These are phyloP conservation scores for Cnidoscolus chayamansa DNA, from an alignment of 441 rosid species.

Conservation along the genomic window DNA sequence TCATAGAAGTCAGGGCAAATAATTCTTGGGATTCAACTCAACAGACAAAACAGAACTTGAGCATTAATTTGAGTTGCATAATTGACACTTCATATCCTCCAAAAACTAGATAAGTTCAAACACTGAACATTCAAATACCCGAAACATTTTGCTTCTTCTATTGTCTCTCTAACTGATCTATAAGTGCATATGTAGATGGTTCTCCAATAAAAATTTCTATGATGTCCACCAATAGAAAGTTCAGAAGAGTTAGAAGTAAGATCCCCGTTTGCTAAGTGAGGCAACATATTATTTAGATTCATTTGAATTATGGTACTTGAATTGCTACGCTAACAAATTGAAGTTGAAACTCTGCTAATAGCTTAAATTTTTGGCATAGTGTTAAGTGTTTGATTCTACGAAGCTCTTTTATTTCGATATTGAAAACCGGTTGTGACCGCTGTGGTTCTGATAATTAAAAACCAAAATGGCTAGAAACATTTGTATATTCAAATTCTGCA, in stretches of 20 bases:
- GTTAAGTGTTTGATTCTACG: no score
- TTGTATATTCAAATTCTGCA: conserved; percentile 74
- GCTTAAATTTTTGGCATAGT: no score
- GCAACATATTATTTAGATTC: no score
- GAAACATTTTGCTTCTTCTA: conserved; percentile 84
- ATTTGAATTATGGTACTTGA: no score
- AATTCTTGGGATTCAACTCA: not conserved
- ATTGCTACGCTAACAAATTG: no score
- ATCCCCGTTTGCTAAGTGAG: no score
- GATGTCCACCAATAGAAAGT: conserved; percentile 44
- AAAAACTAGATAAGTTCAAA: conserved; percentile 1
- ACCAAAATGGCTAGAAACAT: not conserved
- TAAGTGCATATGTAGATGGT: conserved; percentile 39
- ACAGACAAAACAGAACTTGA: not conserved
- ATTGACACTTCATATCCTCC: not conserved
- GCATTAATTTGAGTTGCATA: not conserved
- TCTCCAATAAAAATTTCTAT: conserved; percentile 29
- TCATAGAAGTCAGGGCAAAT: not conserved
- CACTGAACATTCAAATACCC: conserved; percentile 38
- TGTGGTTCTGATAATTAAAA: conserved; percentile 28
- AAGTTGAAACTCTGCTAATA: no score
- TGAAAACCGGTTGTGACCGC: conserved; percentile 58
- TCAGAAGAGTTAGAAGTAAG: conserved; percentile 35
- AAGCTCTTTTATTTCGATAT: conserved; percentile 46
- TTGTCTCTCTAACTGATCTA: conserved; percentile 64